Evolutionary conservation across 306 rosid genomes (phyloP).

Genomic region (Mimosa pudica): DNA sequence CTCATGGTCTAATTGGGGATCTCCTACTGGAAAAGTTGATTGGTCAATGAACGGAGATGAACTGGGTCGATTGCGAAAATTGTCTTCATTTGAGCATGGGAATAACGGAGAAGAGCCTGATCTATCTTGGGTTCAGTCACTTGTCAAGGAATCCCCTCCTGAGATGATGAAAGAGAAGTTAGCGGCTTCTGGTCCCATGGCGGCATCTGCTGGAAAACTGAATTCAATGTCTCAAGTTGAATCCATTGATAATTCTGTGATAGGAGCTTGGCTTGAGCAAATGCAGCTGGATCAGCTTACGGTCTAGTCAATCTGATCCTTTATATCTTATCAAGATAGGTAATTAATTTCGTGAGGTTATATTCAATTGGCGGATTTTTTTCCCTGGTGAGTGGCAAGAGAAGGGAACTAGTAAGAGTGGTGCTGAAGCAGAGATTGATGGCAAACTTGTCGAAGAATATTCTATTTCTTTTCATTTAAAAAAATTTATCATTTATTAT

Average conservation of each 20-base stretch:
- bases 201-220: conserved; percentile 57
- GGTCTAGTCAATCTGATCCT: conserved; percentile 55
- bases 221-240: conserved; percentile 66
- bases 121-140: conserved; percentile 85
- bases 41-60: conserved; percentile 71
- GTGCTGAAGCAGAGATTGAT: conserved; percentile 38
- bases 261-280: conserved; percentile 94
- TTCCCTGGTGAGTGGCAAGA: conserved; percentile 37
- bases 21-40: conserved; percentile 70
- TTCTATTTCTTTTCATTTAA: conserved; percentile 29
- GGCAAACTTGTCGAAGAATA: conserved; percentile 31
- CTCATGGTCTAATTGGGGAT: conserved; percentile 83
- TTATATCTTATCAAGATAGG: conserved; percentile 50
- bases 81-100: conserved; percentile 60
- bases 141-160: conserved; percentile 85
- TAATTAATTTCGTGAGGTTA: conserved; percentile 45
- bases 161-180: conserved; percentile 66
- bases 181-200: conserved; percentile 46
- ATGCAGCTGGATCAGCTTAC: conserved; percentile 87
- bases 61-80: conserved; percentile 45
- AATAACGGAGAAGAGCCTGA: conserved; percentile 86
- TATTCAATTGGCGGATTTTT: conserved; percentile 45
- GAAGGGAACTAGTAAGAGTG: conserved; percentile 23
- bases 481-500: conserved; percentile 43
- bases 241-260: conserved; percentile 69